These are phyloP conservation scores for Ajuga chamaepitys DNA, from an alignment of 257 asterid genomes.

Conservation along the genomic window DNA sequence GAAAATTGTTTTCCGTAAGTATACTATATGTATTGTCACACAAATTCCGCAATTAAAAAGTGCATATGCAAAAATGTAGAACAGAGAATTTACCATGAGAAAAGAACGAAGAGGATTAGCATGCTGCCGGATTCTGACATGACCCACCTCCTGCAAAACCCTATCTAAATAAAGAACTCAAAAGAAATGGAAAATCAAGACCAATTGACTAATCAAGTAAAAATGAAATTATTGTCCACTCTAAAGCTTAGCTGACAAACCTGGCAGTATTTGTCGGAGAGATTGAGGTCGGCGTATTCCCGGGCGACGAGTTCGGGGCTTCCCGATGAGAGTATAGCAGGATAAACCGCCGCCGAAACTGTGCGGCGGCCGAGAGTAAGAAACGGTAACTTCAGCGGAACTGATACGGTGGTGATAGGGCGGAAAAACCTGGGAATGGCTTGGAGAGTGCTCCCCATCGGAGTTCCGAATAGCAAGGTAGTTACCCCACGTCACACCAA, in stretches of 20 bases:
- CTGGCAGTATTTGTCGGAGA: conserved; percentile 52
- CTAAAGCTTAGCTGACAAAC: background rate
- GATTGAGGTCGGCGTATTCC: conserved; percentile 83
- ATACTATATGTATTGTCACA: background rate
- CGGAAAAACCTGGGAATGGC: conserved; percentile 27
- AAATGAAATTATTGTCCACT: background rate
- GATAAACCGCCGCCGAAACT: conserved; percentile 19
- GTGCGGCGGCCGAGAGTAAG: conserved; percentile 17
- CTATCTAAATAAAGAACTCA: background rate
- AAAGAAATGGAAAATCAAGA: background rate
- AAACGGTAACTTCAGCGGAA: conserved; percentile 14
- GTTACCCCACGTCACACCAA: too few species aligned
- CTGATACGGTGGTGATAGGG: conserved; percentile 18
- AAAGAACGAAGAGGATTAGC: conserved; percentile 77
- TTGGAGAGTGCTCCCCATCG: conserved; percentile 27
- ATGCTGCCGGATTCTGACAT: conserved; percentile 86
- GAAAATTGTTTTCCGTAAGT: background rate
- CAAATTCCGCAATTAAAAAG: background rate
- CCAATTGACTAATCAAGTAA: background rate
- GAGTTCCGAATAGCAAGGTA: conserved; percentile 1
- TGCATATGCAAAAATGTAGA: background rate
- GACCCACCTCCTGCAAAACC: conserved; percentile 76
- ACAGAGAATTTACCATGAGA: conserved; percentile 50
- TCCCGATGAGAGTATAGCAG: conserved; percentile 17
- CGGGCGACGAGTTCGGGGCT: conserved; percentile 63